These are phyloP conservation scores for Phaseolus coccineus DNA, from an alignment of 331 rosid species.

Conservation along the genomic window DNA sequence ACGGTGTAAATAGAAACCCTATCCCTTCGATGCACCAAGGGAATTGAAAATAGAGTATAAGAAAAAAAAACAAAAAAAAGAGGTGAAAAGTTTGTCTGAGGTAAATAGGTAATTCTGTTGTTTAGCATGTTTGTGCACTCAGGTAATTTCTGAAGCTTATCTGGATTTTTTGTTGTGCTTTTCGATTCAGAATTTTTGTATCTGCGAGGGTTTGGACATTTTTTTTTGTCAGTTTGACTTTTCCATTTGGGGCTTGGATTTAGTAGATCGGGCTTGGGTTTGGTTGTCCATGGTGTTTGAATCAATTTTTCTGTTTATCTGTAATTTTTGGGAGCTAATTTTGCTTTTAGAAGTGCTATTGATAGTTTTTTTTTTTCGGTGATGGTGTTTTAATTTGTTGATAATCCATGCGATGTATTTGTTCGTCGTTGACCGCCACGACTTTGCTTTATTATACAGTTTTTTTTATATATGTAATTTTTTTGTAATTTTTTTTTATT, in stretches of 20 bases:
- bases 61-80: background rate
- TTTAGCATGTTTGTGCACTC: slow-evolving; percentile 17
- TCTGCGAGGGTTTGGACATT: background rate
- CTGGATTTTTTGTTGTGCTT: background rate
- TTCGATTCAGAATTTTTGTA: slow-evolving; percentile 2
- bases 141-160: slow-evolving; percentile 37
- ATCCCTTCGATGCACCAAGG: background rate
- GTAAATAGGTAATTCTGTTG: slow-evolving; percentile 28
- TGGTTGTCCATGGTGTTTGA: background rate
- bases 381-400: background rate
- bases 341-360: background rate
- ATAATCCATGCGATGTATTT: background rate
- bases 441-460: background rate
- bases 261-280: slow-evolving; percentile 52
- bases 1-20: background rate
- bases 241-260: slow-evolving; percentile 16
- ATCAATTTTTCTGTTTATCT: background rate
- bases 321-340: background rate
- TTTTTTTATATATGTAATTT: background rate
- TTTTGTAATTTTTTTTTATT: slow-evolving; percentile 2
- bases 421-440: slow-evolving; percentile 11
- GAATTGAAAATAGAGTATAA: background rate
- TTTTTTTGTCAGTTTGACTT: slow-evolving; percentile 26
- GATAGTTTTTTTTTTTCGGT: background rate
- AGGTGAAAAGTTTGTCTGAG: background rate